phyloP scores from a whole-genome alignment of 495 filamentous ascomycete species.

The Rhizodiscina lignyota region DNA sequence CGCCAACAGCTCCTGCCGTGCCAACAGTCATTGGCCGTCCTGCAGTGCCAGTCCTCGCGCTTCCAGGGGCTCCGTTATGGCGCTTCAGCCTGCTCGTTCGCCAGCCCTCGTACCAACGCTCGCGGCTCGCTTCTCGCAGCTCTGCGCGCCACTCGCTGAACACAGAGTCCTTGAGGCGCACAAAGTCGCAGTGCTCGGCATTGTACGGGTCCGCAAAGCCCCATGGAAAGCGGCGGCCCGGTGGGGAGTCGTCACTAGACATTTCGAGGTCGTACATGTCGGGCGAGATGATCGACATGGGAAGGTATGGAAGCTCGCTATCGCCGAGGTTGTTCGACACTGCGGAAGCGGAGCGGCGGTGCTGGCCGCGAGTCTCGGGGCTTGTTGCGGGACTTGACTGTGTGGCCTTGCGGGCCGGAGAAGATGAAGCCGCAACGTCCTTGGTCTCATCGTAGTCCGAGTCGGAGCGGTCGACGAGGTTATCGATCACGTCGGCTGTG shows the following conservation, averaged over 20 bases:
- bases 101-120: constrained; percentile 95
- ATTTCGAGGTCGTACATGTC: constrained; percentile 90
- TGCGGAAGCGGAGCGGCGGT: constrained; percentile 11
- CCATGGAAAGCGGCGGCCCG: constrained; percentile 73
- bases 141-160: constrained; percentile 89
- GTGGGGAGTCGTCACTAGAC: constrained; percentile 23
- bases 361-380: constrained; percentile 5
- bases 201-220: constrained; percentile 90
- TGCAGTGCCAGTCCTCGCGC: too few species aligned
- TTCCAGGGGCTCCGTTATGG: too few species aligned
- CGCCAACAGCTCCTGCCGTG: too few species aligned
- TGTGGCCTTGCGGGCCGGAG: background rate
- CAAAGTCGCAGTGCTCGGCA: constrained; percentile 82
- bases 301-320: constrained; percentile 35
- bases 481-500: constrained; percentile 11
- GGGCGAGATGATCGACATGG: constrained; percentile 85
- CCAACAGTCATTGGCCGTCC: too few species aligned
- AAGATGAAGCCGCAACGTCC: background rate
- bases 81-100: constrained; percentile 53
- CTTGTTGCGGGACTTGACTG: background rate
- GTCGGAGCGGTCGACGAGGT: constrained; percentile 12
- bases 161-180: constrained; percentile 75
- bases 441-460: constrained; percentile 8
- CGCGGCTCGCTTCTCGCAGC: constrained; percentile 77
- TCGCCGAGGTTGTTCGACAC: constrained; percentile 12